phyloP scores from a whole-genome alignment of 441 rosid species.

The Dalechampia spathulata region DNA sequence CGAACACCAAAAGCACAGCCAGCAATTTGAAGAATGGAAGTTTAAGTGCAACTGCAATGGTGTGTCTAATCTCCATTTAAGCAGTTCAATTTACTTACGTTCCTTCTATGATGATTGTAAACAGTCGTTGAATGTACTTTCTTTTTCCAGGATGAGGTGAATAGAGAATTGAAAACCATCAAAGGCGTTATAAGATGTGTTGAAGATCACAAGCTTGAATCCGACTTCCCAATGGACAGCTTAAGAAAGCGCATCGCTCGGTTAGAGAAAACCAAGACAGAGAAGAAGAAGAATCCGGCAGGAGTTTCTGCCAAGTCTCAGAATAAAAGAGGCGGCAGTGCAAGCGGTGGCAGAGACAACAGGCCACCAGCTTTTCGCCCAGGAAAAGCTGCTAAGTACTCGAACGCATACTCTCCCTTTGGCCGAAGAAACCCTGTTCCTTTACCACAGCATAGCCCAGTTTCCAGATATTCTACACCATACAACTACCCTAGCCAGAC shows the following conservation, averaged over 20 bases:
- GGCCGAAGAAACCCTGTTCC: slow-evolving; percentile 29
- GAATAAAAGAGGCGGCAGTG: slow-evolving; percentile 34
- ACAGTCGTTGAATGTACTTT: no score
- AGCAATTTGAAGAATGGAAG: slow-evolving; percentile 38
- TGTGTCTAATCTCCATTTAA: slow-evolving; percentile 9
- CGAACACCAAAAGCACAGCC: slow-evolving; percentile 33
- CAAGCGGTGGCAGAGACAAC: slow-evolving; percentile 20
- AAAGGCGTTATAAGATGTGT: slow-evolving; percentile 48
- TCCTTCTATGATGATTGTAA: no score
- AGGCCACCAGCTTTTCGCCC: slow-evolving; percentile 35
- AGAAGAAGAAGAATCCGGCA: slow-evolving; percentile 36
- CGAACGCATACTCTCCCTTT: slow-evolving; percentile 30
- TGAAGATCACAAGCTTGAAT: slow-evolving; percentile 53
- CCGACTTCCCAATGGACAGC: slow-evolving; percentile 33
- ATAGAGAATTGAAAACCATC: slow-evolving; percentile 39
- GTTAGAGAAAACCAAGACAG: slow-evolving; percentile 38
- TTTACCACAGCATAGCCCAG: slow-evolving; percentile 35
- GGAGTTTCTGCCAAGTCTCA: slow-evolving; percentile 28
- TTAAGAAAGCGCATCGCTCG: slow-evolving; percentile 35
- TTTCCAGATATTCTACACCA: slow-evolving; percentile 29
- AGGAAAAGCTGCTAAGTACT: slow-evolving; percentile 35
- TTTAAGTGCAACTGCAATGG: slow-evolving; percentile 28
- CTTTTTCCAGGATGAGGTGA: slow-evolving; percentile 41
- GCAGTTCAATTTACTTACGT: neutral
- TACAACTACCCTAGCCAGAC: slow-evolving; percentile 34